Evolutionary conservation across 768 basidiomycete genomes (phyloP), one percentile per base, ranked within the genome.

Genomic region (Lactarius sanguifluus): DNA sequence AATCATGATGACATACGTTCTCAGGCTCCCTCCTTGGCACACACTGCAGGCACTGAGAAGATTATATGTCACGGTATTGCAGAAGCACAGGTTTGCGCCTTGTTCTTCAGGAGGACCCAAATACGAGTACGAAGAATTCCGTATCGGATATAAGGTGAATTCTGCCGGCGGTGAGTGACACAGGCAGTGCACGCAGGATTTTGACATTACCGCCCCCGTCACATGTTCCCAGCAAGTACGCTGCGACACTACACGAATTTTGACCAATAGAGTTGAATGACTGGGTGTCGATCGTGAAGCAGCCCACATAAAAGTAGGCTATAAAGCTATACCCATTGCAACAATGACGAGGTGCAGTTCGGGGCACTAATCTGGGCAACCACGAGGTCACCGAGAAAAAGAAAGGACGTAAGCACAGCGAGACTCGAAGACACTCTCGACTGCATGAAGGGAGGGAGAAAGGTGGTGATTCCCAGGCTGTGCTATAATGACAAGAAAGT

Each of bases 271-370:
- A 16, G 28, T 56, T 56, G 25, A 18, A 32, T 16, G 55, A 56
- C 55, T 56, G 28, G 13, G 54, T 56, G 55, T 47, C n/a, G n/a
- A 16, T 28, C 15, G 55, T 56, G 30, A 56, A 56, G 25, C 55
- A 56, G 28, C 28, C 1, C 9, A 32, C 25, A 16, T 16, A 32
- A 15, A 16, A 23, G 10, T 23, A 47, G 10, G n/a, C n/a, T 10
- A 16, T 47, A 47, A 12, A n/a, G 10, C 0, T n/a, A 7, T 10
- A 56, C 55, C 55, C 55, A 56, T 56, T 56, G 15, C 55, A 28
- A 56, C 28, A 13, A 56, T 28, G 15, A 28, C 10, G 10, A 10
- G 16, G 16, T 32, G 55, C 55, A 56, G 28, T 13, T 10, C 6
- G 55, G 55, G 2, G 55, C 55, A 20, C 2, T 30, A 28, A 56